phyloP scores from a whole-genome alignment of 352 stramenopile genomes.

The Globisporangium echinulatum region DNA sequence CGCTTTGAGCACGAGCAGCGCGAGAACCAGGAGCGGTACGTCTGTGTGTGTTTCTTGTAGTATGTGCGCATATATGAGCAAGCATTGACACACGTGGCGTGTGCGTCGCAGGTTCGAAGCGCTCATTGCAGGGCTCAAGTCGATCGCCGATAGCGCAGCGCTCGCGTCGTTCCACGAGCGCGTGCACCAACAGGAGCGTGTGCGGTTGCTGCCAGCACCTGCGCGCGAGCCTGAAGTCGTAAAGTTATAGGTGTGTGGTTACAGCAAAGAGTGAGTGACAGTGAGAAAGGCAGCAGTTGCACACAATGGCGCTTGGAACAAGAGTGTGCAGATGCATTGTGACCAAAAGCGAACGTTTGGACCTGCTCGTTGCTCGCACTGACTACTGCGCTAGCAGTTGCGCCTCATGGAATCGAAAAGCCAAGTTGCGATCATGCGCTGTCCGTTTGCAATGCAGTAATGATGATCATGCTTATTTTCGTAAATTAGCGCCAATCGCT shows the following conservation, averaged over 20 bases:
- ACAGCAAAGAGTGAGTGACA: neutral
- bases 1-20: conserved; percentile 15
- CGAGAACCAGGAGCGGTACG: conserved; percentile 14
- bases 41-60: neutral
- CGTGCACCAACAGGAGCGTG: conserved; percentile 16
- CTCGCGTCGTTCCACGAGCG: conserved; percentile 19
- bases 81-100: too few species aligned
- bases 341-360: too few species aligned
- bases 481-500: too few species aligned
- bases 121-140: conserved; percentile 22
- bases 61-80: neutral
- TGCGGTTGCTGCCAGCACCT: conserved; percentile 12
- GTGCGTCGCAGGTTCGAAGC: conserved; percentile 22
- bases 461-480: too few species aligned
- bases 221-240: conserved; percentile 38
- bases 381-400: too few species aligned
- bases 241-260: conserved; percentile 17
- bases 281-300: neutral
- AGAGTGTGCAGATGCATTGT: too few species aligned
- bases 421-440: too few species aligned
- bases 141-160: conserved; percentile 12
- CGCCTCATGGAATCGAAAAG: too few species aligned
- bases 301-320: too few species aligned
- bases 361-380: too few species aligned
- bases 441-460: too few species aligned